phyloP scores from a whole-genome alignment of 73 alveolate genomes.

The Paramecium tetraurelia region DNA sequence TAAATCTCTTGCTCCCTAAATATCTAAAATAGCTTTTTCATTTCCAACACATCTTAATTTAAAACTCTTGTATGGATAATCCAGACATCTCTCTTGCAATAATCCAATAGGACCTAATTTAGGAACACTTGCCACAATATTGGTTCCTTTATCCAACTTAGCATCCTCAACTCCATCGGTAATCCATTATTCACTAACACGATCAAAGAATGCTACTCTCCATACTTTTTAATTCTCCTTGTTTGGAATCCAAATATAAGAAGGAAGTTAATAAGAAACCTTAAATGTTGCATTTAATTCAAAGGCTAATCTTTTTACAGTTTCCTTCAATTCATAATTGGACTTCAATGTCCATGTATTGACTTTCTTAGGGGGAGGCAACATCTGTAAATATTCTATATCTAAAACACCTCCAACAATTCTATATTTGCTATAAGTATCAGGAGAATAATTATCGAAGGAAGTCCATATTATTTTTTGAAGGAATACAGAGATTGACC shows the following conservation, averaged over 20 bases:
- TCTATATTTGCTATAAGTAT: constrained; percentile 65
- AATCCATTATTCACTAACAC: constrained; percentile 63
- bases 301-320: constrained; percentile 49
- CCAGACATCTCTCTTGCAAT: constrained; percentile 72
- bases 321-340: constrained; percentile 50
- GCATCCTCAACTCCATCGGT: constrained; percentile 70
- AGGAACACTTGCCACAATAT: constrained; percentile 59
- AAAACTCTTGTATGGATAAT: constrained; percentile 78
- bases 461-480: constrained; percentile 21
- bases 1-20: constrained; percentile 67
- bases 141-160: constrained; percentile 54
- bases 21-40: constrained; percentile 69
- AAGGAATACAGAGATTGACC: not conserved
- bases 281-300: constrained; percentile 38
- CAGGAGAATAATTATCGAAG: constrained; percentile 61
- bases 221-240: constrained; percentile 66
- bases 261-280: constrained; percentile 67
- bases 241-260: constrained; percentile 65
- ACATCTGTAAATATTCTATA: constrained; percentile 64
- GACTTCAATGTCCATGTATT: constrained; percentile 44
- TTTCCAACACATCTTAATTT: constrained; percentile 76
- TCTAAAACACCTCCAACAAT: constrained; percentile 81
- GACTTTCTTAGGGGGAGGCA: constrained; percentile 42
- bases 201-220: constrained; percentile 80
- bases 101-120: constrained; percentile 75